Conservation (phyloP, 2,329 filamentous ascomycete genomes). For the Colletotrichum karsti region DNA sequence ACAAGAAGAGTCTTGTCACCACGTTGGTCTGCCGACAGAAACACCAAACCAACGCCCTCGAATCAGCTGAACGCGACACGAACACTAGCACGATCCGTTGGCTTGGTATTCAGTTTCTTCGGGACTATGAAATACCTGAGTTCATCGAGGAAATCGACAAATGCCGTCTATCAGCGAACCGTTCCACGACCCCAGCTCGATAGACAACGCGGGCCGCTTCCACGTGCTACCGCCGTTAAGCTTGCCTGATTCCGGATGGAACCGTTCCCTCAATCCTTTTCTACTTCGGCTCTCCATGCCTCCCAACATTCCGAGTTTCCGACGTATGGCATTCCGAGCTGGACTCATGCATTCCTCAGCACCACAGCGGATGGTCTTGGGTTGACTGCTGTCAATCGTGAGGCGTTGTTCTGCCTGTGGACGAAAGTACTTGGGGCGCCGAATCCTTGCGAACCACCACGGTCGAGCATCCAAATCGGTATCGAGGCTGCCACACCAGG, state of each 20-base stretch:
- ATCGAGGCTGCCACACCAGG: background rate
- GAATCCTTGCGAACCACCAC: too few species aligned
- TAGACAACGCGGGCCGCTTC: conserved; percentile 1
- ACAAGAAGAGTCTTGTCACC: background rate
- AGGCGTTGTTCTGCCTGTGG: too few species aligned
- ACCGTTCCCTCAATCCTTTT: too few species aligned
- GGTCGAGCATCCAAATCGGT: background rate
- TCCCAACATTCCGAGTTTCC: background rate
- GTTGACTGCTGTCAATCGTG: too few species aligned
- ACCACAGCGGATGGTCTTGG: too few species aligned
- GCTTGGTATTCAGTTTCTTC: background rate
- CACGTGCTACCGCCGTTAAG: conserved; percentile 2
- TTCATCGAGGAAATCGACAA: too few species aligned
- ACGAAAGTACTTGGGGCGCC: too few species aligned
- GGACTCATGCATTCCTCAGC: too few species aligned
- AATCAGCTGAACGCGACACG: background rate
- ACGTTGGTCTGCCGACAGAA: background rate
- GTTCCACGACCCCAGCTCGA: background rate
- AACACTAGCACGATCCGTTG: background rate
- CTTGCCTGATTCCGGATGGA: background rate
- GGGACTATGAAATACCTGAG: too few species aligned
- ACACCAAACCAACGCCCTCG: background rate
- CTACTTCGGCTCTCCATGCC: background rate
- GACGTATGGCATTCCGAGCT: background rate
- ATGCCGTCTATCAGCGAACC: background rate